Base-by-base conservation (phyloP, 768 basidiomycete species). In the Astraeus odoratus region DNA sequence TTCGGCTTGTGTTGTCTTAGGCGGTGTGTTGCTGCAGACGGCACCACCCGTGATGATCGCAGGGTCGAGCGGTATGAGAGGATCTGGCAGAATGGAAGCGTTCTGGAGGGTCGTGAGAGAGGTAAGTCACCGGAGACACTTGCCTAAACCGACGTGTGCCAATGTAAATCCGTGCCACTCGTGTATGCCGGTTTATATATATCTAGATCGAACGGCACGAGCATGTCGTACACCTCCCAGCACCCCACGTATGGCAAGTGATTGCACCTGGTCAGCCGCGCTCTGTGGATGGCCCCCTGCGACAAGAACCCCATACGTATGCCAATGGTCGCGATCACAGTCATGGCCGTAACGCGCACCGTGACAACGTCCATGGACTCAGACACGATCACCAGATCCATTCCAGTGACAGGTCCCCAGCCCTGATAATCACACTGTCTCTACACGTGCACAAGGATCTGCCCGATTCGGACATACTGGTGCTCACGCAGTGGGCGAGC, bases 221-320 rank as follows among this genome's bases (percentile, higher is more conserved):
- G 0, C 76, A 86, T 49, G 85, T 96, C 20, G 58, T 86, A 0
- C 86, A 90, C 57, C 75, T 95, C 9, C 83, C 86, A 1, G 81
- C 86, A 9, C 90, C 89, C 1, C 88, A 91, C 51, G 80, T 94
- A 44, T 94, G 89, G 89, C 89, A 93, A 56, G 77, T 94, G 34
- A 74, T 78, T 1, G 79, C 82, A 0, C 56, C 50, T 0, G 63
- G 61, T 13, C 61, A 65, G 46, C 51, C 57, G 15, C 46, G 48
- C 12, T 50, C 49, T 5, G 12, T 49, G 24, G 33, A 38, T 15
- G 26, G 29, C 25, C 36, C 41, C 34, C 33, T n/a, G 10, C 35
- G 23, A 26, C 33, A 2, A 38, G 43, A 15, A 23, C 19, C 5
- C 39, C 45, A 44, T 23, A 26, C 22, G 4, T 22, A 37, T 12